Conservation (phyloP, 176 grass and related monocot species). For the Oryza nivara region DNA sequence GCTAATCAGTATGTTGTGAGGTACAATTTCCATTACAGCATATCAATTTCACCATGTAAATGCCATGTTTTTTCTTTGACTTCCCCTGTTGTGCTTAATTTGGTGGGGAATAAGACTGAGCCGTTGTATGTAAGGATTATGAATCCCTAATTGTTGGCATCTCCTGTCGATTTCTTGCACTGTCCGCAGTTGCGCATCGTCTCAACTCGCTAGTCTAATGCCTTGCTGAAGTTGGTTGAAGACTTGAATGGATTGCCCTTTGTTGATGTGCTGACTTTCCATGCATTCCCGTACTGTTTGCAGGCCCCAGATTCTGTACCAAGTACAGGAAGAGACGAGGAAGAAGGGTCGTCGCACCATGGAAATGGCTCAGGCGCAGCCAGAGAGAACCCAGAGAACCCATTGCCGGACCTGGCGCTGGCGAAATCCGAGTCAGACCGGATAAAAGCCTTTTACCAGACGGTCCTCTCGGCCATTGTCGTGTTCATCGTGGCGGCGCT, state of each 20-base stretch:
- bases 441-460: conserved; percentile 24
- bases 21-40: neutral
- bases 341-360: neutral
- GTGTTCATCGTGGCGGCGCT: conserved; percentile 3
- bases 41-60: too few relatives aligned
- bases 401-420: neutral
- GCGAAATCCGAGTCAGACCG: conserved; percentile 9
- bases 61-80: too few relatives aligned
- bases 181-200: too few relatives aligned
- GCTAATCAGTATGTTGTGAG: neutral
- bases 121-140: neutral
- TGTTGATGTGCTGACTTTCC: neutral
- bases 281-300: neutral
- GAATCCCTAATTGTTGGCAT: neutral
- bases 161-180: neutral
- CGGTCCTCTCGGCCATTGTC: neutral
- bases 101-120: neutral
- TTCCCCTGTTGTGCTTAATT: too few relatives aligned
- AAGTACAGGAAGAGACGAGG: neutral
- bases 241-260: neutral
- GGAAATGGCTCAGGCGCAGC: neutral
- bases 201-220: too few relatives aligned
- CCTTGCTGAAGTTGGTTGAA: too few relatives aligned
- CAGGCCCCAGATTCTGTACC: neutral
- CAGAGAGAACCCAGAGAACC: neutral